Percentiles rank a stretch among this genome's conserved stretches.
phyloP scores from a whole-genome alignment of 2,329 filamentous ascomycete genomes.

The Microdochium trichocladiopsis region DNA sequence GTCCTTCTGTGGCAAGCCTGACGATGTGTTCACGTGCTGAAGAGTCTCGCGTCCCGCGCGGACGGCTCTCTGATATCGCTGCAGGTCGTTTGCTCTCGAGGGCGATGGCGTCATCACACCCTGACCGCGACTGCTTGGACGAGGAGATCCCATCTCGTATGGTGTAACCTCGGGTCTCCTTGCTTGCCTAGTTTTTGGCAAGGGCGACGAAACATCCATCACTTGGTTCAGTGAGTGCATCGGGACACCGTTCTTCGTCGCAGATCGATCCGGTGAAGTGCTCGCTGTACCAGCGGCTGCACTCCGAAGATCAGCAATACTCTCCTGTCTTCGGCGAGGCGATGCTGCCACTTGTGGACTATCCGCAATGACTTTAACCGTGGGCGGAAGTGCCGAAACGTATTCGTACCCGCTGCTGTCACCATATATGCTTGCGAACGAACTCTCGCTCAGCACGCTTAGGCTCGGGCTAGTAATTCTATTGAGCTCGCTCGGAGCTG shows the following conservation, averaged over 20 bases:
- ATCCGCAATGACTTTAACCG: constrained; percentile 13
- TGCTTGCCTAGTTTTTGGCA: constrained; percentile 41
- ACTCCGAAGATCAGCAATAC: background rate
- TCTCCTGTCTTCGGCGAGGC: background rate
- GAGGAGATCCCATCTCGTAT: background rate
- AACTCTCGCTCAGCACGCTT: constrained; percentile 61
- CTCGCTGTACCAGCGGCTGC: background rate
- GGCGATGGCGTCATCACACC: constrained; percentile 9
- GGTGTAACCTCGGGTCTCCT: constrained; percentile 6
- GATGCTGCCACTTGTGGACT: constrained; percentile 14
- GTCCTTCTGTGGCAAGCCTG: constrained; percentile 31
- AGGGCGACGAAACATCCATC: constrained; percentile 36
- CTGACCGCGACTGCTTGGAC: constrained; percentile 9
- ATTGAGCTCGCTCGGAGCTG: constrained; percentile 21
- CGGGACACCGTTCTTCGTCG: constrained; percentile 12
- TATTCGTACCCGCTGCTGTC: constrained; percentile 6
- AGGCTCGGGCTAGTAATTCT: constrained; percentile 50
- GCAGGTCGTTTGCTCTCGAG: constrained; percentile 19
- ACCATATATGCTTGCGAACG: constrained; percentile 59
- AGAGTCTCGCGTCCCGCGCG: constrained; percentile 27
- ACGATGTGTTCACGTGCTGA: constrained; percentile 41
- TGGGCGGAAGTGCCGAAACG: constrained; percentile 8
- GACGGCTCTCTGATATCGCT: constrained; percentile 22
- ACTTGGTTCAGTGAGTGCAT: constrained; percentile 40
- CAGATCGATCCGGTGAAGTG: background rate